These are phyloP conservation scores for Geotrichum candidum DNA, from an alignment of 1,139 yeast genomes.

Conservation along the genomic window DNA sequence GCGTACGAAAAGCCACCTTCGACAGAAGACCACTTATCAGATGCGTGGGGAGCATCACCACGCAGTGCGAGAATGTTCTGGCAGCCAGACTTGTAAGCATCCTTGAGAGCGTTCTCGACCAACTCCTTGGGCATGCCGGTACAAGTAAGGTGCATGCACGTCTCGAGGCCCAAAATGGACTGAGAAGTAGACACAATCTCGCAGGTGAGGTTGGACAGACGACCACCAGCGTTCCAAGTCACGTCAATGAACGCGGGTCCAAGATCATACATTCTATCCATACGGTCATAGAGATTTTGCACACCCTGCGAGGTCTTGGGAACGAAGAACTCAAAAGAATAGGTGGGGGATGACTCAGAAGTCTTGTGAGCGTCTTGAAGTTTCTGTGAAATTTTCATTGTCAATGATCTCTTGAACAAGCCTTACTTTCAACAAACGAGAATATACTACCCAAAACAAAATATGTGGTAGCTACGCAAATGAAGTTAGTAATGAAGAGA, in stretches of 20 bases:
- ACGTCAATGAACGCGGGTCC: constrained; percentile 90
- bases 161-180: constrained; percentile 86
- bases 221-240: constrained; percentile 98
- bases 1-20: constrained; percentile 73
- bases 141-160: constrained; percentile 97
- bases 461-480: neutral
- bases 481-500: neutral
- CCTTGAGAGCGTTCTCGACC: constrained; percentile 77
- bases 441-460: neutral
- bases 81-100: constrained; percentile 88
- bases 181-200: constrained; percentile 92
- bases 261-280: constrained; percentile 94
- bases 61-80: constrained; percentile 90
- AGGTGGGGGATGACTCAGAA: constrained; percentile 43
- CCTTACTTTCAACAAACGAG: neutral
- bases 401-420: neutral
- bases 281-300: constrained; percentile 89
- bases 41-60: constrained; percentile 79
- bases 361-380: constrained; percentile 33
- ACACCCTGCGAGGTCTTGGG: constrained; percentile 97
- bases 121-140: constrained; percentile 84
- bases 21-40: constrained; percentile 40
- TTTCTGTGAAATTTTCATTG: constrained; percentile 40
- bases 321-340: constrained; percentile 95
- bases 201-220: constrained; percentile 69